Conservation (phyloP, 768 basidiomycete species). For the Mycena latifolia region DNA sequence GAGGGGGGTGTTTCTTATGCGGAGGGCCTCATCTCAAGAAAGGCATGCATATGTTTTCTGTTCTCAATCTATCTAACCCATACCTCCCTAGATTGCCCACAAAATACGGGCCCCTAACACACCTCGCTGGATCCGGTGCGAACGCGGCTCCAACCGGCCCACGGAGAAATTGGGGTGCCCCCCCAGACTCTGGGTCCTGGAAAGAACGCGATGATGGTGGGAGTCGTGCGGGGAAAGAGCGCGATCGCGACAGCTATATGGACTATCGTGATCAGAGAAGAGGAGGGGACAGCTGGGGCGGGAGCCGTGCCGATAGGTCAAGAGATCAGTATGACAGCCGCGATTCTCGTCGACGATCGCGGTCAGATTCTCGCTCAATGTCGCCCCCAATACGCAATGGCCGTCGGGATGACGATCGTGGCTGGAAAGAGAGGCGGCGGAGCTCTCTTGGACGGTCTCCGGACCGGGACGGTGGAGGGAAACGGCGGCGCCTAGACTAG, state of each 20-base stretch:
- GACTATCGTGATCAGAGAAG: constrained; percentile 37
- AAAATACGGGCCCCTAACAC: constrained; percentile 56
- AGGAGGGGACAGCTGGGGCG: constrained; percentile 42
- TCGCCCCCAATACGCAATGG: constrained; percentile 41
- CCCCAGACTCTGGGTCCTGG: constrained; percentile 50
- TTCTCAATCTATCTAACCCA: constrained; percentile 1
- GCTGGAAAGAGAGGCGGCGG: constrained; percentile 43
- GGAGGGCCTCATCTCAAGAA: constrained; percentile 95
- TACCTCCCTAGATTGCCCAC: constrained; percentile 59
- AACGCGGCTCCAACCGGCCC: constrained; percentile 49
- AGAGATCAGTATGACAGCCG: constrained; percentile 42
- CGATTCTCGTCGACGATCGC: constrained; percentile 41
- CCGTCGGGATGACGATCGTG: constrained; percentile 38
- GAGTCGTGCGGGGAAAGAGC: constrained; percentile 35
- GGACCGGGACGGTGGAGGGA: constrained; percentile 53
- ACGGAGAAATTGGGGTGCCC: constrained; percentile 47
- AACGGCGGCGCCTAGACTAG: constrained; percentile 71
- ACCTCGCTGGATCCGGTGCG: constrained; percentile 47
- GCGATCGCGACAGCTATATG: constrained; percentile 29
- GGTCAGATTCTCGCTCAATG: constrained; percentile 2
- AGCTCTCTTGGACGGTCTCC: constrained; percentile 48
- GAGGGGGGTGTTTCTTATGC: constrained; percentile 90
- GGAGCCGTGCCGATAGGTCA: constrained; percentile 40
- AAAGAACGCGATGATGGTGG: constrained; percentile 41
- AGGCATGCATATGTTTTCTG: constrained; percentile 59